Conservation (phyloP, 1,284 basidiomycete genomes). For the Gymnopus androsaceus region DNA sequence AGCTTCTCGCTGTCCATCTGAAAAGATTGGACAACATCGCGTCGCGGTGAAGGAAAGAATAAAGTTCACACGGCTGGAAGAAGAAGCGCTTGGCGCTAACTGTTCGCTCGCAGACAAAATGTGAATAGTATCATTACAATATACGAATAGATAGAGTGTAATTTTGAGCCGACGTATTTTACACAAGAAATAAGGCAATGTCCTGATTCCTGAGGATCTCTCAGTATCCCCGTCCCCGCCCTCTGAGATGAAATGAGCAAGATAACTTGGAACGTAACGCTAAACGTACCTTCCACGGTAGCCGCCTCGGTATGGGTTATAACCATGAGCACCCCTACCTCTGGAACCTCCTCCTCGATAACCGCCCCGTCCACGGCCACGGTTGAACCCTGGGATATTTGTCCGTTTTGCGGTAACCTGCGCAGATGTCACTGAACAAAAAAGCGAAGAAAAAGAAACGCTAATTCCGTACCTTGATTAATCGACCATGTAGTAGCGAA, state of each 20-base stretch:
- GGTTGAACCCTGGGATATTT: conserved; percentile 87
- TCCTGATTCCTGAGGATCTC: too few relatives aligned
- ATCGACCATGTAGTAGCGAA: conserved; percentile 88
- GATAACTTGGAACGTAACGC: conserved; percentile 9
- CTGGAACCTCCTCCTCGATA: conserved; percentile 63
- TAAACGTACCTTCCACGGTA: conserved; percentile 75
- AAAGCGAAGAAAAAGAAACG: conserved; percentile 8
- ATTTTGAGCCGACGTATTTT: conserved; percentile 1
- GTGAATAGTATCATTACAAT: conserved; percentile 17
- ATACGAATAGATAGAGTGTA: conserved; percentile 9
- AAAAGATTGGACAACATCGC: conserved; percentile 34
- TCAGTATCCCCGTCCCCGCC: conserved; percentile 71
- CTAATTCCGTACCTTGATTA: conserved; percentile 77
- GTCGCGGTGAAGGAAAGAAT: background rate
- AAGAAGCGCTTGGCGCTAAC: too few relatives aligned
- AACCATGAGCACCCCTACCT: too few relatives aligned
- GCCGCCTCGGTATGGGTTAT: conserved; percentile 69
- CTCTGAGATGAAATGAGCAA: conserved; percentile 42
- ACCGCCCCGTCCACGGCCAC: conserved; percentile 76
- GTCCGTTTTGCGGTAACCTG: conserved; percentile 93
- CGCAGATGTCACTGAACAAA: background rate
- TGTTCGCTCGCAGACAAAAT: too few relatives aligned
- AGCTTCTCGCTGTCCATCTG: conserved; percentile 23
- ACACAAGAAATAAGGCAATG: background rate
- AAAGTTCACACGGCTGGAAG: too few relatives aligned